Evolutionary conservation across 1,284 basidiomycete genomes (phyloP), one percentile per base, ranked within the genome.

Genomic region (Irpex sp.): DNA sequence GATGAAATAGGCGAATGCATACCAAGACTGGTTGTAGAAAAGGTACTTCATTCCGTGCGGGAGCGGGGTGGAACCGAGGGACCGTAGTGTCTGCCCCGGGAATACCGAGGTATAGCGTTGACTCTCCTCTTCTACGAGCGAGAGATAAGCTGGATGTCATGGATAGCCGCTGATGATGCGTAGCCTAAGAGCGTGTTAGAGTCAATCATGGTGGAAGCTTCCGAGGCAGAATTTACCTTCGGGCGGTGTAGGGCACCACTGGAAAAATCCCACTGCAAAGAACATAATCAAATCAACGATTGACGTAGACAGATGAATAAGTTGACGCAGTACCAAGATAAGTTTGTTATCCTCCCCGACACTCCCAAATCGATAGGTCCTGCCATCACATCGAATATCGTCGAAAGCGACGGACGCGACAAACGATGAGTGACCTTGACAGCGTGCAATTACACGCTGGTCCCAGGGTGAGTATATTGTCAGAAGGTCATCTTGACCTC

Each of bases 391-490:
- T 21, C 91, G 85, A 59, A 88, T 81, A 11, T 92, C 88, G 76
- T 99, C 97, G 73, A 98, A 99, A 0, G 92, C 91, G 7, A 98
- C 83, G 2, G 87, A 83, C 0, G 93, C 92, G 4, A 99, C 93
- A 72, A 97, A 98, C 1, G 94, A 96, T 0, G 94, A 92, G 73
- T 99, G 97, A 0, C 97, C 97, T 76, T 98, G 96, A 78, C 96
- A 98, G 58, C 96, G 85, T 2, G 97, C 97, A n/a, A 99, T 87
- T 11, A 98, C 88, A 7, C 94, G 86, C 71, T 93, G 90, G 72
- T 97, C 96, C 82, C 90, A 91, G 0, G 94, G 93, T 0, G 95
- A 94, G 73, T 94, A 93, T 65, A 97, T 92, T 0, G 96, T 97
- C 57, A 98, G 81, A 9, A 99, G 82, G 72, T 99, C 97, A 73